Percentiles rank a stretch among this genome's conserved stretches.
Conservation (phyloP, 108 stramenopile species). For the Cyclotella cryptica region DNA sequence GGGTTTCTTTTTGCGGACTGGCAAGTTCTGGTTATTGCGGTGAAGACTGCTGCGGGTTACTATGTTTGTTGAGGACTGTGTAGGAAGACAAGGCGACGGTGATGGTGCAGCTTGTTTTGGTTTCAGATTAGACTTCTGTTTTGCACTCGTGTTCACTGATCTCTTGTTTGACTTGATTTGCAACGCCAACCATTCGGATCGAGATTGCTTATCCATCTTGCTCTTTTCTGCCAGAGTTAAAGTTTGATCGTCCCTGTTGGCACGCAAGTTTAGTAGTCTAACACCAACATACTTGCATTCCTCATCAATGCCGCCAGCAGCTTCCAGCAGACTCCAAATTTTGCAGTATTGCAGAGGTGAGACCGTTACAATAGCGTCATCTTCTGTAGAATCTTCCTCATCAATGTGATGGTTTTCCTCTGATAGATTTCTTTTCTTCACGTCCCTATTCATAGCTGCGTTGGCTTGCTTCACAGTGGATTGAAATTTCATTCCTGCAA, state of each 20-base stretch:
- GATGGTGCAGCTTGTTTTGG: neutral
- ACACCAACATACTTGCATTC: constrained; percentile 1
- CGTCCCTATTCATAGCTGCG: neutral
- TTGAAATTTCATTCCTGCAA: neutral
- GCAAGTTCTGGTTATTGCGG: neutral
- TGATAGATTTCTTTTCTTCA: neutral
- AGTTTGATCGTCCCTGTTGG: neutral
- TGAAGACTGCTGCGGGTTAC: neutral
- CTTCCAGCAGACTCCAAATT: neutral
- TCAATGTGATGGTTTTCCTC: neutral
- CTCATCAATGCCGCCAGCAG: neutral
- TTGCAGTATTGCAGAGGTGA: neutral
- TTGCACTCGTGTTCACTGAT: neutral
- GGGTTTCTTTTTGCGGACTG: constrained; percentile 10
- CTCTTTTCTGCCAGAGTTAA: neutral
- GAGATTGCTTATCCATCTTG: neutral
- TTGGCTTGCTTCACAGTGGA: neutral
- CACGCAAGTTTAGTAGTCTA: neutral
- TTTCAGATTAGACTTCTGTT: neutral
- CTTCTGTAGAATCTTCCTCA: no score
- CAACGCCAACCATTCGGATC: neutral
- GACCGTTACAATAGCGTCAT: neutral
- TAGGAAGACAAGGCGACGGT: neutral
- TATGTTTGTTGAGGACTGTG: neutral
- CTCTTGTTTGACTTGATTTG: neutral